A percentile compares a stretch with the other conserved stretches of the same genome.
Evolutionary conservation across 2,329 filamentous ascomycete species (phyloP).

Genomic region (Claviceps lovelessii): DNA sequence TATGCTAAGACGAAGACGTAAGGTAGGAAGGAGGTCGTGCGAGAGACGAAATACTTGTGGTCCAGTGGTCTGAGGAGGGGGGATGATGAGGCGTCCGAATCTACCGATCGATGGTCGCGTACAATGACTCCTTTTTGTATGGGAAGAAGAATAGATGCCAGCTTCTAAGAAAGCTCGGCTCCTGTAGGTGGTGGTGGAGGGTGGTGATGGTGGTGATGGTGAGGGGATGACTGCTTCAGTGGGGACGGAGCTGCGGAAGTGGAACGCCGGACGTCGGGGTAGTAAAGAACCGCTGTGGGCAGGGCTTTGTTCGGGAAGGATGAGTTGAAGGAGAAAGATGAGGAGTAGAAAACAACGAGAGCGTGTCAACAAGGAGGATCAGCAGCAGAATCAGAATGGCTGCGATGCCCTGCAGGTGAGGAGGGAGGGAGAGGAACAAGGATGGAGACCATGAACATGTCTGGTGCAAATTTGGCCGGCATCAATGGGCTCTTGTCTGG

Average conservation of each 20-base stretch:
- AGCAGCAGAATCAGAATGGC: neutral
- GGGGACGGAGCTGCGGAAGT: neutral
- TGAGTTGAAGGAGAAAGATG: neutral
- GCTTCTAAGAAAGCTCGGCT: neutral
- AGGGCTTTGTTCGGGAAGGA: neutral
- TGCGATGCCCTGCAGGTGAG: neutral
- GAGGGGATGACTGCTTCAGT: neutral
- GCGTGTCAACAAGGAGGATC: neutral
- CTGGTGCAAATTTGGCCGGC: neutral
- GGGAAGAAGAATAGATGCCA: neutral
- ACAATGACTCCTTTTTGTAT: neutral
- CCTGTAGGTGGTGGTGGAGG: neutral
- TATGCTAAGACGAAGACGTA: neutral
- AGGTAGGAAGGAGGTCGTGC: neutral
- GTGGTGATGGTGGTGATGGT: neutral
- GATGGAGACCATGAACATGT: neutral
- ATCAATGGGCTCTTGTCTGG: too few species aligned
- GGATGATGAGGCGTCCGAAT: neutral
- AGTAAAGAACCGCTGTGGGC: neutral
- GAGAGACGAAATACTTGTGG: neutral
- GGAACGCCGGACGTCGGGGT: neutral
- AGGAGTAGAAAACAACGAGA: neutral
- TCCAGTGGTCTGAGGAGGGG: neutral
- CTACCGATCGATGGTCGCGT: neutral
- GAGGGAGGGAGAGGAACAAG: neutral